Percentiles rank a stretch among this genome's conserved stretches.
phyloP scores from a whole-genome alignment of 768 basidiomycete genomes.

The Boletus fagicola region DNA sequence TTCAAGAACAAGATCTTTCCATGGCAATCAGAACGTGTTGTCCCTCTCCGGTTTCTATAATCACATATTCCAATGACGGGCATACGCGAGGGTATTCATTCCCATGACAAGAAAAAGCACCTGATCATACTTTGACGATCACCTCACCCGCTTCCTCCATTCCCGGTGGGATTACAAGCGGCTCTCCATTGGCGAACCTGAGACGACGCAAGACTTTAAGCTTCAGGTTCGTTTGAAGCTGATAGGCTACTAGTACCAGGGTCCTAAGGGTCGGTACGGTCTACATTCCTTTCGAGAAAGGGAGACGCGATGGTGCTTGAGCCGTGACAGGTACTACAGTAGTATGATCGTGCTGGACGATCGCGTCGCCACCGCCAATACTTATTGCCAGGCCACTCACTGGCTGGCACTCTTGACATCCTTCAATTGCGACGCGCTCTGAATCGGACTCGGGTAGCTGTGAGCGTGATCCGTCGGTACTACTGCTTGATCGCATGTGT shows the following conservation, averaged over 20 bases:
- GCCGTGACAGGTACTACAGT: not conserved
- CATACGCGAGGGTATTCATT: not conserved
- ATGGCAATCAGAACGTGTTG: not conserved
- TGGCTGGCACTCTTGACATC: not conserved
- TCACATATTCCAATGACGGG: not conserved
- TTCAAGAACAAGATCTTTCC: not conserved
- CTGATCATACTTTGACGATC: not conserved
- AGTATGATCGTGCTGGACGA: not conserved
- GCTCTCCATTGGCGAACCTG: not conserved
- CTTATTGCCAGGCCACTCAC: not conserved
- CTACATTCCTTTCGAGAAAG: not conserved
- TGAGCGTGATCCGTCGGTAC: not conserved
- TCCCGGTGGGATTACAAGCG: not conserved
- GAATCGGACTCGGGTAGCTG: not conserved
- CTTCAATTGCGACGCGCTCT: not conserved
- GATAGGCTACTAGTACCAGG: not conserved
- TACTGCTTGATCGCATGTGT: not conserved
- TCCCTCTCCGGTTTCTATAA: not conserved
- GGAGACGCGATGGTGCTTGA: not conserved
- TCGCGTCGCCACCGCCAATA: not conserved
- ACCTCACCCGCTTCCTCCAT: not conserved
- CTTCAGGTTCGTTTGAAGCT: too few species aligned
- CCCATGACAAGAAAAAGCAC: not conserved
- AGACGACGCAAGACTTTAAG: not conserved
- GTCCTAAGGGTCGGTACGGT: too few species aligned